Evolutionary conservation across 352 stramenopile genomes (phyloP).

Genomic region (Elongisporangium anandrum): DNA sequence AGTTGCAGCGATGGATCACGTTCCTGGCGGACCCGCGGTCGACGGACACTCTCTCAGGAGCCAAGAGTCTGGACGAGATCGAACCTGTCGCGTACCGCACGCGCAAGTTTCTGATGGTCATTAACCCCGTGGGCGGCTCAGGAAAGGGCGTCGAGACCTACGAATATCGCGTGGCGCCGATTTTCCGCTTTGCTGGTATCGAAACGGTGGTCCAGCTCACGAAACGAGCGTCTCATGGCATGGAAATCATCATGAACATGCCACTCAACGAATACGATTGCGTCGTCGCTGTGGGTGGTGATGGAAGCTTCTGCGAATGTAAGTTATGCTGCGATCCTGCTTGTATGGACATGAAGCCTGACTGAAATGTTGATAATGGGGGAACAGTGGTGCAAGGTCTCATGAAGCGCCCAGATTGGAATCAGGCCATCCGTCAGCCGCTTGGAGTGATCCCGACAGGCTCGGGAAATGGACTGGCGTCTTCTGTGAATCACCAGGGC

Average conservation of each 20-base stretch:
- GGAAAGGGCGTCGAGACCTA: constrained; percentile 47
- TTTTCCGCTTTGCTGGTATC: constrained; percentile 53
- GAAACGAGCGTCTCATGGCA: constrained; percentile 39
- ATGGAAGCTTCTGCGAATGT: constrained; percentile 68
- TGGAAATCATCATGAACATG: constrained; percentile 45
- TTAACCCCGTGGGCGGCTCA: constrained; percentile 68
- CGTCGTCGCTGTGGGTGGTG: constrained; percentile 62
- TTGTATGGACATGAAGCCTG: constrained; percentile 1
- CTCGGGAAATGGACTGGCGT: constrained; percentile 65
- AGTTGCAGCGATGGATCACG: constrained; percentile 34
- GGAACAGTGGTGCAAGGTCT: constrained; percentile 62
- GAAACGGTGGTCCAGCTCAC: constrained; percentile 43
- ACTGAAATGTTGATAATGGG: constrained; percentile 1
- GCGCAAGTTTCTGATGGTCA: constrained; percentile 58
- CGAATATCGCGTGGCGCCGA: constrained; percentile 41
- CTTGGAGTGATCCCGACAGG: constrained; percentile 55
- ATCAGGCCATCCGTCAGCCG: constrained; percentile 57
- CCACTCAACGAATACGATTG: constrained; percentile 55
- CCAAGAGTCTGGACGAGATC: constrained; percentile 27
- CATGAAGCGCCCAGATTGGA: constrained; percentile 70
- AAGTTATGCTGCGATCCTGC: too few relatives aligned
- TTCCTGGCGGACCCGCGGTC: constrained; percentile 50
- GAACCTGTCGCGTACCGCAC: constrained; percentile 8
- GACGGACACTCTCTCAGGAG: constrained; percentile 9
- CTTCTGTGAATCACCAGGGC: constrained; percentile 54